These are phyloP conservation scores for Suillus subalutaceus DNA, from an alignment of 768 basidiomycete species.

Conservation along the genomic window DNA sequence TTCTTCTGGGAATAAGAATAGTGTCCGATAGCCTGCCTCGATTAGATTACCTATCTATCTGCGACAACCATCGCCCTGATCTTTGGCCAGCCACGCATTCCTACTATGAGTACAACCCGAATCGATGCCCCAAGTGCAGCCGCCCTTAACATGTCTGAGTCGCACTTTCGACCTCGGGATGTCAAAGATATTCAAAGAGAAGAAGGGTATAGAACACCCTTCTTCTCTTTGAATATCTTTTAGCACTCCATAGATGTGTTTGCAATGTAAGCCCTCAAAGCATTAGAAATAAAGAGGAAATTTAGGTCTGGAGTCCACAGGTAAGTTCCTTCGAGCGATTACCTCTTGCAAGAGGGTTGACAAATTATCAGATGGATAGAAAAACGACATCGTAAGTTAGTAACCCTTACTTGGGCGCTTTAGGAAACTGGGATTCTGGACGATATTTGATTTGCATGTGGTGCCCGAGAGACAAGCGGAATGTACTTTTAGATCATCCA, in stretches of 20 bases:
- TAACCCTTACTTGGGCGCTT: background rate
- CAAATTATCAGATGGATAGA: background rate
- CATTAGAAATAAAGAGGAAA: background rate
- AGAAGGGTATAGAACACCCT: background rate
- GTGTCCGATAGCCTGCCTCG: background rate
- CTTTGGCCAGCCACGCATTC: background rate
- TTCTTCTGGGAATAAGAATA: background rate
- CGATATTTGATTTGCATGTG: background rate
- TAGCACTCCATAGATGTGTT: background rate
- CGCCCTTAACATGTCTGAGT: background rate
- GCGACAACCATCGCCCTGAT: background rate
- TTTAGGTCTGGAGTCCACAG: slow-evolving; percentile 1
- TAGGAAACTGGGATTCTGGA: background rate
- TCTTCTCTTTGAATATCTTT: no score
- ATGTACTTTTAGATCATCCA: background rate
- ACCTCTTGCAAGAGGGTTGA: background rate
- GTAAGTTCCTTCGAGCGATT: background rate
- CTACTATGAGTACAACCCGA: no score
- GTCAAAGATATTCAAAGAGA: background rate
- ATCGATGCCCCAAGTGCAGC: no score
- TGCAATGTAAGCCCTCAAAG: background rate
- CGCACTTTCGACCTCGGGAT: background rate
- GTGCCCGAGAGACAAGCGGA: background rate
- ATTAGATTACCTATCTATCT: background rate
- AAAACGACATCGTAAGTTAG: background rate